A percentile compares a stretch with the other conserved stretches of the same genome.
These are phyloP conservation scores for Artemisia annua DNA, from an alignment of 129 eudicot species.

Conservation along the genomic window DNA sequence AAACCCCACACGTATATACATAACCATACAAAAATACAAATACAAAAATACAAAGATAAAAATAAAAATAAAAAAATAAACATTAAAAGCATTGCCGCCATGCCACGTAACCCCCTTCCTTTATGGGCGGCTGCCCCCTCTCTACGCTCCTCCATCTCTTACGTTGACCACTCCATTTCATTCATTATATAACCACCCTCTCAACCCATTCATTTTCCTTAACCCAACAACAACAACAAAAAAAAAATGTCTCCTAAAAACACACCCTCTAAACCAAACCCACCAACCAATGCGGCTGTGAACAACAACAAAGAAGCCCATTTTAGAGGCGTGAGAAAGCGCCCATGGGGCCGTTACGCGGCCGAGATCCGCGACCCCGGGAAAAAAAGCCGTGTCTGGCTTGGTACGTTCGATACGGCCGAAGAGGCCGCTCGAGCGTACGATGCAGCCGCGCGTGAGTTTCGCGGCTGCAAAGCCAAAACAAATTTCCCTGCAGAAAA, in stretches of 20 bases:
- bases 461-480: constrained; percentile 41
- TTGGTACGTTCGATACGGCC: constrained; percentile 46
- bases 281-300: constrained; percentile 1
- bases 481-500: constrained; percentile 29
- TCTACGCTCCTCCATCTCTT: constrained; percentile 29
- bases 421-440: constrained; percentile 44
- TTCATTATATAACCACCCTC: neutral
- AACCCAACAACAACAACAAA: neutral
- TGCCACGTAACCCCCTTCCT: constrained; percentile 46
- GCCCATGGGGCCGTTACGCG: constrained; percentile 49
- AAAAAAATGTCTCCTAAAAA: constrained; percentile 29
- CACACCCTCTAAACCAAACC: neutral
- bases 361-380: constrained; percentile 49
- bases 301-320: constrained; percentile 8
- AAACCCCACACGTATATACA: neutral
- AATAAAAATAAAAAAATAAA: neutral
- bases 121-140: constrained; percentile 49
- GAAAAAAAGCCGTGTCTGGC: constrained; percentile 39
- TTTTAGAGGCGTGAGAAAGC: constrained; percentile 42
- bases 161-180: constrained; percentile 21
- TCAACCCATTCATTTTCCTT: neutral
- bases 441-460: constrained; percentile 47
- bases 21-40: neutral
- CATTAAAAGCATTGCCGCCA: constrained; percentile 35
- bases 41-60: neutral